phyloP scores from a whole-genome alignment of 352 stramenopile species.

The Globisporangium paroecandrum region DNA sequence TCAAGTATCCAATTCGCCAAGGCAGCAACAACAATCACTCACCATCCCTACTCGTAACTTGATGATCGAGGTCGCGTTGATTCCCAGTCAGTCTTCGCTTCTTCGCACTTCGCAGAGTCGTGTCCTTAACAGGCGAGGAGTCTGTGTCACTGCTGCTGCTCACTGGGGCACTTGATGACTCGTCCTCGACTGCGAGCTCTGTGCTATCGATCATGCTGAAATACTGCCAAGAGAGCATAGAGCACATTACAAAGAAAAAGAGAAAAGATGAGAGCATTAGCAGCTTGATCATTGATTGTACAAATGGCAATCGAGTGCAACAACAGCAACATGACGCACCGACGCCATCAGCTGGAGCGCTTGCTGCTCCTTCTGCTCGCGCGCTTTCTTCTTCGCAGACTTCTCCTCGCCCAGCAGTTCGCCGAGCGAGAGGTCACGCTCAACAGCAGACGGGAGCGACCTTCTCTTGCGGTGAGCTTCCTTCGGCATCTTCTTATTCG shows the following conservation, averaged over 20 bases:
- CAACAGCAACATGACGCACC: not conserved
- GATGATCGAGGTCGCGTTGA: not conserved
- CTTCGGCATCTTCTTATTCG: not conserved
- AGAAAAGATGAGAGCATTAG: not conserved
- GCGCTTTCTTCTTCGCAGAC: slow-evolving; percentile 9
- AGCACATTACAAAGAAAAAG: not conserved
- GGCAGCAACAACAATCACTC: not conserved
- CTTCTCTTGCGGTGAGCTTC: slow-evolving; percentile 6
- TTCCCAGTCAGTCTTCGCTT: not conserved
- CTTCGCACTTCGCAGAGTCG: not conserved
- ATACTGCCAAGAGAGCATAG: not conserved
- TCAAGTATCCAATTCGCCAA: not conserved
- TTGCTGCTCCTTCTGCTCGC: slow-evolving; percentile 8
- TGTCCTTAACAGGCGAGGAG: not conserved
- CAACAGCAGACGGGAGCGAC: not conserved
- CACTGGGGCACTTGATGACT: not conserved
- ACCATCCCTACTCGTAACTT: not conserved
- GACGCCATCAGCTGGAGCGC: slow-evolving; percentile 8
- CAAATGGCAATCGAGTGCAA: not conserved
- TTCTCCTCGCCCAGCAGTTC: slow-evolving; percentile 4
- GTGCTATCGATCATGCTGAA: slow-evolving; percentile 4
- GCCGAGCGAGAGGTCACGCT: not conserved
- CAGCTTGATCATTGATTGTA: not conserved
- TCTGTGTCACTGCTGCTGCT: slow-evolving; percentile 5
- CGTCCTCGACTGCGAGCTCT: not conserved